Base-by-base conservation (phyloP, 768 basidiomycete species). In the Mycena pura region DNA sequence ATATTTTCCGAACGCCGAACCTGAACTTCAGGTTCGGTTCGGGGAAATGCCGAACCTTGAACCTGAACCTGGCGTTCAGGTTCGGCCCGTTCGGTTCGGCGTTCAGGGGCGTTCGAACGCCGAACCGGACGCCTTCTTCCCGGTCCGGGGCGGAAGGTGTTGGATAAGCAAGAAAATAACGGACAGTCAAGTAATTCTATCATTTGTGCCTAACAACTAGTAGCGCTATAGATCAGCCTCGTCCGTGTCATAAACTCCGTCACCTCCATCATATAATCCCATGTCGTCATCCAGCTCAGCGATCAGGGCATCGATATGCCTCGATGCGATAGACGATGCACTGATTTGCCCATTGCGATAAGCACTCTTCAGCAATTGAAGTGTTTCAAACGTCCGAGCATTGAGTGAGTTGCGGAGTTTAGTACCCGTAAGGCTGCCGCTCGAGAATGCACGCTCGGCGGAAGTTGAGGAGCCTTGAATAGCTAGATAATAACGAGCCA, bases 391-490 rank as follows among this genome's bases (percentile, higher is more conserved):
- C 7, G 58, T 44, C 29, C 60, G 15, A 27, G 32, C 38, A 9
- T 50, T 50, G 8, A 62, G 41, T 6, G 46, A 32, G 47, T 69
- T 70, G 39, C 63, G 63, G 13, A 40, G 54, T 14, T 57, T n/a
- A n/a, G n/a, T n/a, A n/a, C n/a, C n/a, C n/a, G n/a, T n/a, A n/a
- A n/a, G n/a, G n/a, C n/a, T n/a, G n/a, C n/a, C n/a, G n/a, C n/a
- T n/a, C n/a, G n/a, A n/a, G n/a, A n/a, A n/a, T n/a, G n/a, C n/a
- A n/a, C 68, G 27, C 45, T 73, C 67, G 22, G 70, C 70, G n/a
- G 70, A 56, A 19, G 68, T 59, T 41, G 72, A 66, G 15, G 70
- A 74, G 2, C 71, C 70, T 54, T 74, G 69, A 52, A 73, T 68
- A 11, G 71, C 67, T 3, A 74, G 57, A 49, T 41, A 47, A 22